Evolutionary conservation across 129 eudicot species (phyloP).

Genomic region (carrot (Daucus carota)): DH1_v3.0 NC_030381.2:40370001-40370500

Average conservation of each 20-base stretch:
- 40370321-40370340: neutral
- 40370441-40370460: neutral
- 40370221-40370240: neutral
- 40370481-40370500: neutral
- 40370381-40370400: neutral
- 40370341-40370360: neutral
- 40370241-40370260: neutral
- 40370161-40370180: slow-evolving; percentile 92
- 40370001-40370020: slow-evolving; percentile 85
- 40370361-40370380: neutral
- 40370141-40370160: slow-evolving; percentile 62
- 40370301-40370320: neutral
- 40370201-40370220: neutral
- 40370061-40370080: slow-evolving; percentile 62
- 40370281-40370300: neutral
- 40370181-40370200: slow-evolving; percentile 7
- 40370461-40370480: neutral
- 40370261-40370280: neutral
- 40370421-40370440: neutral
- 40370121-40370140: slow-evolving; percentile 63
- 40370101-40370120: slow-evolving; percentile 72
- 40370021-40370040: slow-evolving; percentile 81
- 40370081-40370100: slow-evolving; percentile 69
- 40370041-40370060: slow-evolving; percentile 78
- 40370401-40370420: neutral